These are phyloP conservation scores for Ormosia emarginata DNA, from an alignment of 306 rosid species.

Conservation along the genomic window DNA sequence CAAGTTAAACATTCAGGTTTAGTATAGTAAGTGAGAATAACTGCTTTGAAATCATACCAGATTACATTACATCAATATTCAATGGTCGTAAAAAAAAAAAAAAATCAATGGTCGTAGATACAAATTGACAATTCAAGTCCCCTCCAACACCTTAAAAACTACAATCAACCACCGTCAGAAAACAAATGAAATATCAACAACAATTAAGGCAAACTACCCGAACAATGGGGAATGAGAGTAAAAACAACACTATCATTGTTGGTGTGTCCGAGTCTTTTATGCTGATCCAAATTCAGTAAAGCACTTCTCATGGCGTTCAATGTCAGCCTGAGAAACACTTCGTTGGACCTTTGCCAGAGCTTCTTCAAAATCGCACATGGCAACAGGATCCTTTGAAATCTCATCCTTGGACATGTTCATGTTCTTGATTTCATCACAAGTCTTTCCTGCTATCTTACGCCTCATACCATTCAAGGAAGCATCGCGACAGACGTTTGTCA, in stretches of 20 bases:
- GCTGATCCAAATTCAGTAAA: constrained; percentile 90
- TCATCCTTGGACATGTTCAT: constrained; percentile 80
- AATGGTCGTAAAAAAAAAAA: not conserved
- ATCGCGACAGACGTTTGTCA: constrained; percentile 92
- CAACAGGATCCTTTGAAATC: constrained; percentile 95
- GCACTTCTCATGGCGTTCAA: constrained; percentile 95
- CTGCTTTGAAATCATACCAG: constrained; percentile 10
- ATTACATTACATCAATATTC: constrained; percentile 22
- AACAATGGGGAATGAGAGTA: not conserved
- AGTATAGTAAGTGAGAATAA: not conserved
- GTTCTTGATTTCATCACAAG: constrained; percentile 91
- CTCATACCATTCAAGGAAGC: constrained; percentile 99
- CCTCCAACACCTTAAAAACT: constrained; percentile 16
- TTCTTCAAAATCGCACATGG: constrained; percentile 98
- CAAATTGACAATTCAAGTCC: constrained; percentile 17
- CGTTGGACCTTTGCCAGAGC: constrained; percentile 87
- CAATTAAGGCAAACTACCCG: constrained; percentile 1
- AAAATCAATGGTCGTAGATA: not conserved
- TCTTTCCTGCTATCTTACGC: constrained; percentile 96
- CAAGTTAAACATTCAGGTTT: not conserved
- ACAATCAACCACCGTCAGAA: not conserved
- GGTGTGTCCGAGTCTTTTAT: constrained; percentile 15
- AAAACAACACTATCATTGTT: constrained; percentile 1
- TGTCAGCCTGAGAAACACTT: constrained; percentile 90
- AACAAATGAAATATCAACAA: constrained; percentile 14